A percentile compares a stretch with the other conserved stretches of the same genome.
Conservation (phyloP, 2,329 filamentous ascomycete genomes). For the Cercospora sesami region DNA sequence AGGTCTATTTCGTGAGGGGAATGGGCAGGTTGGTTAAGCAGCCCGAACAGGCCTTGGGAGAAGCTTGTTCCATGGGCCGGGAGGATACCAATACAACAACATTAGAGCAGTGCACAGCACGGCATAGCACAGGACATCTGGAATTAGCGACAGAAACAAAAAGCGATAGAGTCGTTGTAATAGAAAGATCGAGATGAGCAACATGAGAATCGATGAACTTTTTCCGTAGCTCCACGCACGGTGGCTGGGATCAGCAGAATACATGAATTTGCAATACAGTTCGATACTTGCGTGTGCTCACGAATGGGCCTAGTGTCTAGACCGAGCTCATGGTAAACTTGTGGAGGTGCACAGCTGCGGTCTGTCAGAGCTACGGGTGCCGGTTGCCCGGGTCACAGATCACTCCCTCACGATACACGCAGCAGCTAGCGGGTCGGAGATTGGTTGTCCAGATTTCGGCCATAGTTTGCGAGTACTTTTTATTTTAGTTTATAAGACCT, state of each 20-base stretch:
- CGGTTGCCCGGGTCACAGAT: background rate
- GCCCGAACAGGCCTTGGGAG: background rate
- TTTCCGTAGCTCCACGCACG: background rate
- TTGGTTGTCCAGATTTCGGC: background rate
- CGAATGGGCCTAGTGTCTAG: no score
- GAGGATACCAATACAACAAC: slow-evolving; percentile 11
- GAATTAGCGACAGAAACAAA: background rate
- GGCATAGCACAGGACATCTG: background rate
- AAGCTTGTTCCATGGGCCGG: background rate
- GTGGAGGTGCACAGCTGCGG: background rate
- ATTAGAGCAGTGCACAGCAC: slow-evolving; percentile 13
- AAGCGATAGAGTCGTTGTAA: slow-evolving; percentile 7
- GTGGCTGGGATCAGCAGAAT: background rate
- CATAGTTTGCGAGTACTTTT: background rate
- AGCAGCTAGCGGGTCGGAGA: background rate
- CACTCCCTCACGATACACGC: background rate
- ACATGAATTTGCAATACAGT: background rate
- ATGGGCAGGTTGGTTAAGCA: background rate
- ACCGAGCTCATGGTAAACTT: no score
- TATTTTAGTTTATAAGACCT: background rate
- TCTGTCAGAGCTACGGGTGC: background rate
- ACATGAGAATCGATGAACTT: background rate
- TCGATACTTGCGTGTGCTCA: background rate
- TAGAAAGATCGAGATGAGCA: background rate
- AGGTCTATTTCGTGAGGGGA: background rate